Base-by-base conservation (phyloP, 352 stramenopile species). In the Phytopythium sindhum region DNA sequence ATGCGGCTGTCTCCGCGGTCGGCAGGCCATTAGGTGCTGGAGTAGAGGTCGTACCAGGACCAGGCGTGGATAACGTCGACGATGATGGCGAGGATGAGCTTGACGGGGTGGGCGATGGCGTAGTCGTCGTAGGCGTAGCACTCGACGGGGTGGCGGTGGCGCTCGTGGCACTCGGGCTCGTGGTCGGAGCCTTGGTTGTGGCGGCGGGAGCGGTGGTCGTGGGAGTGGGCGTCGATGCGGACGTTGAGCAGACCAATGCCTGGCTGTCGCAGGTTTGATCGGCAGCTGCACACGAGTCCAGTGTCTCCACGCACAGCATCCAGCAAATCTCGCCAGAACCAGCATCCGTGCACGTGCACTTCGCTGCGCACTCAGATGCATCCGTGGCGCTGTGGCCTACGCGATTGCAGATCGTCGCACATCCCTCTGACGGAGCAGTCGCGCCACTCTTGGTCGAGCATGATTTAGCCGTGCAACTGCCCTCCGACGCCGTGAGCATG, bases 231-330 rank as follows among this genome's bases (percentile, higher is more conserved):
- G 24, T 47, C 23, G 48, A 24, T 28, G 37, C 9, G 23, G 44
- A 24, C 11, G 10, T 11, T 2, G 35, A 57, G 50, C 75, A 84
- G 19, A 71, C 59, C 52, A 84, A 68, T 39, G 66, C 68, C 31
- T 77, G 65, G 21, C 69, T 69, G 21, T 61, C 74, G 41, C 77
- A 85, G 31, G 61, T 64, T 50, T 81, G 77, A 23, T 73, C 55
- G 67, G 72, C 61, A 45, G 76, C 29, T 1, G 70, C 31, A 60
- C 78, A 85, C 44, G 70, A 54, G 19, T 41, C 53, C 2, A 78
- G 57, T 21, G 53, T 61, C 55, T 59, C 60, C 7, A 80, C 72
- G 47, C 80, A 89, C 14, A 84, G 61, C 78, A 88, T 88, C 80
- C 80, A 88, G 67, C 78, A 89, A 8, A 77, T n/a, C 9, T 77